These are phyloP conservation scores for Cutaneotrichosporon dermatis DNA, from an alignment of 1,284 basidiomycete species.

Conservation along the genomic window DNA sequence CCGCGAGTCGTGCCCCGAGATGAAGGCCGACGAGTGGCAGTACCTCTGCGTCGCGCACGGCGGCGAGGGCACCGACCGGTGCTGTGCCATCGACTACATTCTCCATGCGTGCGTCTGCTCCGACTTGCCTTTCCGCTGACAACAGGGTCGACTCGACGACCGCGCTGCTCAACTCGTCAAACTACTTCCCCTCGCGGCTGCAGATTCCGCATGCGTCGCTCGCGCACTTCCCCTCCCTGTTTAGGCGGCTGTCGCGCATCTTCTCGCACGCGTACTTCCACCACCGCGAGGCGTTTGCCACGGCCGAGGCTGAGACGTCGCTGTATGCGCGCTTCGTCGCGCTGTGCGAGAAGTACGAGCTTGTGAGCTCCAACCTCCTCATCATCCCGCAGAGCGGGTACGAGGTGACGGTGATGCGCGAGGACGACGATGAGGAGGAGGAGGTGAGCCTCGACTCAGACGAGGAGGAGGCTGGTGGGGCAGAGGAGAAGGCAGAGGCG, in stretches of 20 bases:
- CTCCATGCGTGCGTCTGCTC: slow-evolving; percentile 65
- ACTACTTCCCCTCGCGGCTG: slow-evolving; percentile 83
- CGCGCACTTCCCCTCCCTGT: slow-evolving; percentile 72
- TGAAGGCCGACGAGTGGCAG: slow-evolving; percentile 96
- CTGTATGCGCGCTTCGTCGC: slow-evolving; percentile 86
- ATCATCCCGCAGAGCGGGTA: slow-evolving; percentile 59
- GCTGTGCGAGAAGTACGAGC: slow-evolving; percentile 72
- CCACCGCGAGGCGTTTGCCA: slow-evolving; percentile 70
- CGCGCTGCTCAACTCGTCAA: slow-evolving; percentile 82
- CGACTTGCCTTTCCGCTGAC: slow-evolving; percentile 66
- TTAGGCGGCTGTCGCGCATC: slow-evolving; percentile 75
- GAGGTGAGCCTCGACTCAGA: slow-evolving; percentile 7
- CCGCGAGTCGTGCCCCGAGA: slow-evolving; percentile 78
- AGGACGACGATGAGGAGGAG: slow-evolving; percentile 21
- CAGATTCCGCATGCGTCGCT: slow-evolving; percentile 74
- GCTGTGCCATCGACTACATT: slow-evolving; percentile 96
- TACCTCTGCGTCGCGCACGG: slow-evolving; percentile 89
- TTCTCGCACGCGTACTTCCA: slow-evolving; percentile 95
- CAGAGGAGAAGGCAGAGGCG: not conserved
- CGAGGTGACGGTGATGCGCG: slow-evolving; percentile 11
- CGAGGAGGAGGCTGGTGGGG: slow-evolving; percentile 1
- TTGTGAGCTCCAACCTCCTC: slow-evolving; percentile 70
- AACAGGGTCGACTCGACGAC: slow-evolving; percentile 87
- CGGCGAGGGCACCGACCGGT: slow-evolving; percentile 57
- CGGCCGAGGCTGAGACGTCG: slow-evolving; percentile 66